Percentiles rank a stretch among this genome's conserved stretches.
These are phyloP conservation scores for Fragaria iinumae DNA, from an alignment of 306 rosid genomes.

Conservation along the genomic window DNA sequence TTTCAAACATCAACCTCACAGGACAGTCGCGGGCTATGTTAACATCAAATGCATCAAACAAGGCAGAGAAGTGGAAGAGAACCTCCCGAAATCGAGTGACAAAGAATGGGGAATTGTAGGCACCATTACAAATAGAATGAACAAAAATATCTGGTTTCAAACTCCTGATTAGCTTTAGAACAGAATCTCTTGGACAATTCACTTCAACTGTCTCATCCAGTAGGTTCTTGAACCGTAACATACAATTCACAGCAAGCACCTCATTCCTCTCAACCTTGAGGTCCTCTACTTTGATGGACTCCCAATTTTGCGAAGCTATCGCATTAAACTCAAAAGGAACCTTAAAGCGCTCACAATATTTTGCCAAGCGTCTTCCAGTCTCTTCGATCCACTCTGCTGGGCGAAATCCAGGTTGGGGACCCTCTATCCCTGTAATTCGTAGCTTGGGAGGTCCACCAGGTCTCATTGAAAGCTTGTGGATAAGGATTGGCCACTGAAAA, in stretches of 20 bases:
- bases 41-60: conserved; percentile 53
- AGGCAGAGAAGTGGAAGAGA: conserved; percentile 49
- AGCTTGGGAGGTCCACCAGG: conserved; percentile 39
- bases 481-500: conserved; percentile 36
- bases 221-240: conserved; percentile 51
- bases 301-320: conserved; percentile 64
- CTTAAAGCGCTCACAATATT: conserved; percentile 62
- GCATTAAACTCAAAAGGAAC: conserved; percentile 73
- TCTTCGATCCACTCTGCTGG: conserved; percentile 68
- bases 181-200: conserved; percentile 60
- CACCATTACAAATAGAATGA: conserved; percentile 47
- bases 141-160: conserved; percentile 65
- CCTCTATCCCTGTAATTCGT: conserved; percentile 68
- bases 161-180: conserved; percentile 60
- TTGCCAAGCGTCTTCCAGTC: conserved; percentile 69
- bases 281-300: conserved; percentile 58
- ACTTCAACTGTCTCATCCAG: conserved; percentile 69
- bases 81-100: conserved; percentile 64
- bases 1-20: conserved; percentile 53
- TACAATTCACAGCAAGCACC: conserved; percentile 48
- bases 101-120: conserved; percentile 78
- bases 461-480: conserved; percentile 28
- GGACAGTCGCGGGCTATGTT: conserved; percentile 34
- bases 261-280: conserved; percentile 44
- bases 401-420: conserved; percentile 83